Evolutionary conservation across 2,329 filamentous ascomycete genomes (phyloP), one percentile per base, ranked within the genome.

Genomic region (Colletotrichum aenigma): DNA sequence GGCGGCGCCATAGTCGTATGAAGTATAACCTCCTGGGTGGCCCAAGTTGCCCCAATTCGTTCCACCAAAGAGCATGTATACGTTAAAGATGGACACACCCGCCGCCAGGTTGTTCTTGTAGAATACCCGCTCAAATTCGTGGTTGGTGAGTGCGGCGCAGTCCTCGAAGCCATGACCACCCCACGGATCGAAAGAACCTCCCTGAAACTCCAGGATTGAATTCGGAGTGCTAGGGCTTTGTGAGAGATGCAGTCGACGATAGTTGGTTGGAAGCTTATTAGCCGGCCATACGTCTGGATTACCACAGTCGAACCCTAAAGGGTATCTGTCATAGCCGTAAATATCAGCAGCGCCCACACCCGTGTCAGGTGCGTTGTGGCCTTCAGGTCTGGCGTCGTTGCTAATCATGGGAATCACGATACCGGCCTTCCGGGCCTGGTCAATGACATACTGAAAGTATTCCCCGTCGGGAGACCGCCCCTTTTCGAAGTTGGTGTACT

Each of bases 31-130:
- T 13, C 91, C 92, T 12, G 93, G 89, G 78, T 95, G 91, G 0
- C 94, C 93, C 6, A 95, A 83, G 77, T 95, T 96, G 0, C 94
- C 94, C 95, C 94, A 96, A 81, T 96, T 97, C 0, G 94, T 96
- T 7, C 94, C 95, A 16, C 95, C 95, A 78, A 89, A 94, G 1
- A 90, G 92, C 94, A 96, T 96, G 82, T 96, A 96, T 2, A 95
- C 80, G 78, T 93, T 96, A 73, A 95, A 86, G 9, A 96, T 90
- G 0, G 90, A 91, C 4, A 93, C 89, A 0, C 92, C 93, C 18
- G 93, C 90, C 48, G 91, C 91, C 68, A 93, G 90, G 67, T 92
- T 88, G 78, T 95, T 95, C 87, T 96, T 96, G 83, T 95, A 94
- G 81, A 96, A 95, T 0, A 97, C 92, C 18, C 94, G 87, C 76